Evolutionary conservation across 768 basidiomycete species (phyloP), one percentile per base, ranked within the genome.

Genomic region (Chiua virens): DNA sequence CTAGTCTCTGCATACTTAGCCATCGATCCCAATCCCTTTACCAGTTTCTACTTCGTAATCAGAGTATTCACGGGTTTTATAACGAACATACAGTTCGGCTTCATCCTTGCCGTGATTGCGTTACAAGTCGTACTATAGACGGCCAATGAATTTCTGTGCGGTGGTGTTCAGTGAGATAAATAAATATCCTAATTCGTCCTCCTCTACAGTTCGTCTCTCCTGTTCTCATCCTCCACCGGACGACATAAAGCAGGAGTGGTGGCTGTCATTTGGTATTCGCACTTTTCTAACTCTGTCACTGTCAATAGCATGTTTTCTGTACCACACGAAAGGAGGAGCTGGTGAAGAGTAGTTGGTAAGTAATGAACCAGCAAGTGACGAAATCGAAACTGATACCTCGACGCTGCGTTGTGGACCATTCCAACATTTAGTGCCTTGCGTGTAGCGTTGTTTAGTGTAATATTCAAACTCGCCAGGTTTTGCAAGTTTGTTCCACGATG

Each of bases 371-470:
- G 42, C 15, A 18, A 32, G 39, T 15, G 11, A 27, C 47, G 6
- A 41, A 8, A 34, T 27, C 30, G 21, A 15, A 46, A 43, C 17
- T 70, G 79, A 44, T 67, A 91, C 92, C 65, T 82, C 78, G 28
- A 92, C 87, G 54, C 81, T 92, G 27, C 96, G 83, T 56, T 89
- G 80, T 4, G 97, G 97, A 1, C 97, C 96, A 61, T 97, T 97
- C 96, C 95, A 97, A 75, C 96, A 98, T 62, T 86, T 83, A 5
- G 92, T 78, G 36, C 96, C 97, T 46, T 79, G 75, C 34, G 83
- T 83, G 73, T 98, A 99, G 14, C 81, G 69, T 62, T 96, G 93
- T 60, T 82, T 86, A 41, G 79, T 71, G 68, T 98, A 97, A 70
- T 86, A 97, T 30, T 80, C 86, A 3, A 78, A 77, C 22, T 81